phyloP scores from a whole-genome alignment of 2,329 filamentous ascomycete species.

The Lithohypha guttulata region DNA sequence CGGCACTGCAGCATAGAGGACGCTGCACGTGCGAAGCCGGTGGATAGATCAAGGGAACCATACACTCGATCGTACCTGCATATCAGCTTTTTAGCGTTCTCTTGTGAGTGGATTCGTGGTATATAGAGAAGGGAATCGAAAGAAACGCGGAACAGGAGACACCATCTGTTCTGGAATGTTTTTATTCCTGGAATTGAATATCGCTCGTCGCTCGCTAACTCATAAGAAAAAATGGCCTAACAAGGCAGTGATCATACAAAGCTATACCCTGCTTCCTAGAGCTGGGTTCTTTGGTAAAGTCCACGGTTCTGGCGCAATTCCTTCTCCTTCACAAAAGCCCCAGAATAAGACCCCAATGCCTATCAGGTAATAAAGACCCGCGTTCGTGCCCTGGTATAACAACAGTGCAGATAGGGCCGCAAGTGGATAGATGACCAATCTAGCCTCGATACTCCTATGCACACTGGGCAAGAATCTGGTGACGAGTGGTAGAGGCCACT shows the following conservation, averaged over 20 bases:
- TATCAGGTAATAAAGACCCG: conserved; percentile 82
- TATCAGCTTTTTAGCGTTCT: too few relatives aligned
- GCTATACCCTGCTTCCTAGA: conserved; percentile 1
- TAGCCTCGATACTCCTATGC: conserved; percentile 78
- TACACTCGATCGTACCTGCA: too few relatives aligned
- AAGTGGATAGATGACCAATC: conserved; percentile 72
- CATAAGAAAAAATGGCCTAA: not conserved
- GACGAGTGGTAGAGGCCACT: conserved; percentile 68
- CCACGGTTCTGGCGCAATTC: conserved; percentile 55
- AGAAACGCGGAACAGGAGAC: not conserved
- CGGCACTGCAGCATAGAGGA: too few relatives aligned
- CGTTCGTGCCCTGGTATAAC: conserved; percentile 85
- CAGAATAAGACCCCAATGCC: conserved; percentile 85
- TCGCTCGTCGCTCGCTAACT: not conserved
- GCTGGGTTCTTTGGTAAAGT: conserved; percentile 48
- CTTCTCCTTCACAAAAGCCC: conserved; percentile 96
- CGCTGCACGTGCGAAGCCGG: too few relatives aligned
- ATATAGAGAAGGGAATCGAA: too few relatives aligned
- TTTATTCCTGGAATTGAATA: too few relatives aligned
- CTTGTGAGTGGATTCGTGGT: too few relatives aligned
- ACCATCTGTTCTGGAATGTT: too few relatives aligned
- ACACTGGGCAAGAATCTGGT: conserved; percentile 54
- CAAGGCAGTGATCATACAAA: not conserved
- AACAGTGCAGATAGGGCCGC: conserved; percentile 63
- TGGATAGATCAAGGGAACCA: too few relatives aligned